These are phyloP conservation scores for Yamagishiella unicocca DNA, from an alignment of 139 green algal genomes.

Conservation along the genomic window DNA sequence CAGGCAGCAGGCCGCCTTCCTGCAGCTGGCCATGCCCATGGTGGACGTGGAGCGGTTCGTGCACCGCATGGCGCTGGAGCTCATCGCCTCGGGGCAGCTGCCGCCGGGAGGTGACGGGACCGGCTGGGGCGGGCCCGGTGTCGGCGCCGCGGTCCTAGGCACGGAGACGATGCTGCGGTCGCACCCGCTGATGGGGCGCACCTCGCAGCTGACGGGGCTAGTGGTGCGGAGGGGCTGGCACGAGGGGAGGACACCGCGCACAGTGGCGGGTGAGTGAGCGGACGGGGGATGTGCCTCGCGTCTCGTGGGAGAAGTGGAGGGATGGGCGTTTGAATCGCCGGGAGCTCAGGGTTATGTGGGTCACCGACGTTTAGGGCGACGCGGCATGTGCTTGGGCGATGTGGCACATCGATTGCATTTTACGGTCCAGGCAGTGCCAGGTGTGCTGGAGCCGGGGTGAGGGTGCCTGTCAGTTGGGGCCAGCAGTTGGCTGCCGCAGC, in stretches of 20 bases:
- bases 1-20: slow-evolving; percentile 26
- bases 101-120: neutral
- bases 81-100: neutral
- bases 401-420: too few relatives aligned
- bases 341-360: too few relatives aligned
- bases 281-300: too few relatives aligned
- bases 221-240: slow-evolving; percentile 40
- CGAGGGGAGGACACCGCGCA: slow-evolving; percentile 25
- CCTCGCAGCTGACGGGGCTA: neutral
- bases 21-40: slow-evolving; percentile 2
- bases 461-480: too few relatives aligned
- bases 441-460: too few relatives aligned
- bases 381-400: too few relatives aligned
- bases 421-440: too few relatives aligned
- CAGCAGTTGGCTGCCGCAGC: too few relatives aligned
- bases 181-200: neutral
- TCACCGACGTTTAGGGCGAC: too few relatives aligned
- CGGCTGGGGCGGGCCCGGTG: neutral
- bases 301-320: too few relatives aligned
- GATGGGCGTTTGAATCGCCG: too few relatives aligned
- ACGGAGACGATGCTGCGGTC: neutral
- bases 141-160: neutral
- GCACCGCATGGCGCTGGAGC: slow-evolving; percentile 3
- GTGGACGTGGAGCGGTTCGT: slow-evolving; percentile 37
- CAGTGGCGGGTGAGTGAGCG: slow-evolving; percentile 2